Percentiles rank a stretch among this genome's conserved stretches.
Evolutionary conservation across 352 stramenopile species (phyloP).

Genomic region (Pythium dissimile): DNA sequence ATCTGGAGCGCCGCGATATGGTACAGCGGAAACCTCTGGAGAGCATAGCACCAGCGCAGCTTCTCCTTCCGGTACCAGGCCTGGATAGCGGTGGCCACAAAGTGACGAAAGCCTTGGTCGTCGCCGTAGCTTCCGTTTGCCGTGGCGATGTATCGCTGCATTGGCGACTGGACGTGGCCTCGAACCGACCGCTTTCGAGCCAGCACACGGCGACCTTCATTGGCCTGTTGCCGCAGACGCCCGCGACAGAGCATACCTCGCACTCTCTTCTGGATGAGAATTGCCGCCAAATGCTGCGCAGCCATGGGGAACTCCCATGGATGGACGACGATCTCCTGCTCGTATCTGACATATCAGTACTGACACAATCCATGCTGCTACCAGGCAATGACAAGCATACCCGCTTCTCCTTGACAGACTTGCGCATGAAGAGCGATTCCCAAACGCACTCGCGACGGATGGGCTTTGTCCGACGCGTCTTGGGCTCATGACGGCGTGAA

Average conservation of each 20-base stretch:
- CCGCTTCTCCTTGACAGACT: constrained; percentile 56
- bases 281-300: constrained; percentile 69
- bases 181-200: not conserved
- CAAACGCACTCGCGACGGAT: constrained; percentile 34
- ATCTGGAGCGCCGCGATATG: constrained; percentile 86
- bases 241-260: constrained; percentile 59
- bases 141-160: constrained; percentile 67
- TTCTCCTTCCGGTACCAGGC: constrained; percentile 67
- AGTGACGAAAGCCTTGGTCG: constrained; percentile 49
- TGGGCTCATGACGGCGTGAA: constrained; percentile 37
- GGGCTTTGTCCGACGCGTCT: constrained; percentile 33
- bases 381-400: constrained; percentile 24
- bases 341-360: too few species aligned
- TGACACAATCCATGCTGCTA: too few species aligned
- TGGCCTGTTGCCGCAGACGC: not conserved
- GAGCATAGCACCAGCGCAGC: constrained; percentile 36
- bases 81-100: constrained; percentile 58
- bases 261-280: constrained; percentile 75
- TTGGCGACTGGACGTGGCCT: constrained; percentile 36
- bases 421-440: constrained; percentile 83
- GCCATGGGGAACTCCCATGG: constrained; percentile 83
- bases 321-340: constrained; percentile 58
- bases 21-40: constrained; percentile 69
- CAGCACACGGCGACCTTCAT: not conserved
- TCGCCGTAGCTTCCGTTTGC: constrained; percentile 49